Conservation (phyloP, 441 rosid species). For the Codiaeum variegatum region DNA sequence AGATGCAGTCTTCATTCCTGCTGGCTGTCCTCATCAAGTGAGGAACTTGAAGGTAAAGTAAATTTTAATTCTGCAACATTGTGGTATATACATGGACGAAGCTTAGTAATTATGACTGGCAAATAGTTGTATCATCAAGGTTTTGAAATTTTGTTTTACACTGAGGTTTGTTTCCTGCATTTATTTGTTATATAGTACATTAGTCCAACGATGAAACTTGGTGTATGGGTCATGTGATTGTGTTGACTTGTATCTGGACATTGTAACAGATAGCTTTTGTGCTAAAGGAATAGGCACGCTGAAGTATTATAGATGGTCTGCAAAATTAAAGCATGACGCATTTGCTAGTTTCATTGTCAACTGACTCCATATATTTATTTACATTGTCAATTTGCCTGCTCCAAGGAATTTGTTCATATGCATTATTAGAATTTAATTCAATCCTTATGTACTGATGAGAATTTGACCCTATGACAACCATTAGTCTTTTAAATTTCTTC, state of each 20-base stretch:
- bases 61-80: not conserved
- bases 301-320: not conserved
- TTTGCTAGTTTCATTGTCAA: constrained; percentile 4
- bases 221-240: not conserved
- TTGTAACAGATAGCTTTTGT: not conserved
- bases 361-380: not conserved
- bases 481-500: too few species aligned
- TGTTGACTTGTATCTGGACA: not conserved
- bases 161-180: not conserved
- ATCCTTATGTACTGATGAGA: too few species aligned
- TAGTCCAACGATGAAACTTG: not conserved
- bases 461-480: too few species aligned
- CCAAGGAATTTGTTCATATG: not conserved
- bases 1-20: constrained; percentile 89
- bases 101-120: not conserved
- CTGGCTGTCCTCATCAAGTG: constrained; percentile 97
- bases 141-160: not conserved
- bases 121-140: not conserved
- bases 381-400: not conserved
- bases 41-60: constrained; percentile 73
- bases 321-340: not conserved
- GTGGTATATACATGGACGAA: too few species aligned
- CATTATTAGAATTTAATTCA: too few species aligned
- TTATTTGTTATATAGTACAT: not conserved
- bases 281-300: not conserved